Evolutionary conservation across 2,329 filamentous ascomycete species (phyloP), one percentile per base, ranked within the genome.

Genomic region (Sclerotinia spermophila): DNA sequence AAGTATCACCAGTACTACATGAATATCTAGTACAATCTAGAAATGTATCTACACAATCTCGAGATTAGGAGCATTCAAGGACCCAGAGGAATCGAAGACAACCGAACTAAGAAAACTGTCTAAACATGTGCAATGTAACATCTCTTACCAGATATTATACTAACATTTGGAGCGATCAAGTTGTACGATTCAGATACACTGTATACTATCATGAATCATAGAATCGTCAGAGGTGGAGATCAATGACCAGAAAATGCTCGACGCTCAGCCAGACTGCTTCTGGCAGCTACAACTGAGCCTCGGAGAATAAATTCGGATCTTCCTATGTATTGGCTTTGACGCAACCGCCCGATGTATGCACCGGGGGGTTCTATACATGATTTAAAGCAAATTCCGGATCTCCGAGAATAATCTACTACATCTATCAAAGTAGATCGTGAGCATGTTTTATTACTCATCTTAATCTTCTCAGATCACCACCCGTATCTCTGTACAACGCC

Each of bases 401-500:
- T 65, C 61, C 61, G 61, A 62, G 42, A 65, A 51, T 51, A 51
- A 11, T 53, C n/a, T 17, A 65, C 38, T 27, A 3, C 33, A 65
- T 40, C 17, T 64, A 51, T 24, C 44, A 51, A 38, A 38, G 24
- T 35, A 64, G 21, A 64, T 51, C 44, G 38, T 30, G 33, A 64
- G 44, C 30, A 38, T 48, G 42, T 48, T 45, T 45, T 21, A 35
- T 62, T 30, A 35, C n/a, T 30, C 45, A 40, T n/a, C n/a, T 65
- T 35, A 5, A 53, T 53, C 4, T 27, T 53, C 35, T 40, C 17
- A 53, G 15, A 53, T 53, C 62, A 19, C 17, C 35, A 65, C 13
- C 45, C 62, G 45, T 65, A 65, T 65, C 45, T 65, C n/a, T 65
- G 62, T 53, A 21, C 33, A 27, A 65, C 62, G 51, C 11, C 24